phyloP scores from a whole-genome alignment of 257 asterid species.

The Cruciata laevipes region DNA sequence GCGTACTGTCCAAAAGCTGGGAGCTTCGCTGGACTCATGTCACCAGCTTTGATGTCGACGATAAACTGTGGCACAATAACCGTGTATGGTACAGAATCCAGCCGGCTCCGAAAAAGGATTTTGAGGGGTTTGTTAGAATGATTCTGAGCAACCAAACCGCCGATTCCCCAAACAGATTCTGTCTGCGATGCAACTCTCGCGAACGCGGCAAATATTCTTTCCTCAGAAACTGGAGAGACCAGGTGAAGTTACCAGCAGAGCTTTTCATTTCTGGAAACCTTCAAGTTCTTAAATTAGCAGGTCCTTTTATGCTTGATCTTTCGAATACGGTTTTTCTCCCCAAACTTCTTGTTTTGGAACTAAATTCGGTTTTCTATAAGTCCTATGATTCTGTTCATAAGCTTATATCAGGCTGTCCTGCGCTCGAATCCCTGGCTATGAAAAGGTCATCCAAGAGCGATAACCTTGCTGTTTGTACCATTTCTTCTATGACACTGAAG shows the following conservation, averaged over 20 bases:
- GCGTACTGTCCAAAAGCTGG: not conserved
- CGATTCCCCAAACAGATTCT: not conserved
- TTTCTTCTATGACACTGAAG: not conserved
- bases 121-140: not conserved
- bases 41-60: not conserved
- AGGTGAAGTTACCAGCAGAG: too few relatives aligned
- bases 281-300: not conserved
- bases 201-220: not conserved
- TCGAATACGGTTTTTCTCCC: not conserved
- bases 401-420: not conserved
- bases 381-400: not conserved
- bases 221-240: not conserved
- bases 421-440: not conserved
- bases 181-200: not conserved
- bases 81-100: not conserved
- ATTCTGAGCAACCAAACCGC: not conserved
- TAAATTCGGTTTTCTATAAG: not conserved
- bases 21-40: not conserved
- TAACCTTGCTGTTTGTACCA: not conserved
- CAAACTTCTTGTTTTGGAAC: not conserved
- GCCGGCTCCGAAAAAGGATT: not conserved
- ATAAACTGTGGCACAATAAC: too few relatives aligned
- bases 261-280: not conserved
- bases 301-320: not conserved
- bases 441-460: not conserved